Evolutionary conservation across 1,139 yeast genomes (phyloP), one percentile per base, ranked within the genome.

Genomic region (Geotrichum phurueaensis): DNA sequence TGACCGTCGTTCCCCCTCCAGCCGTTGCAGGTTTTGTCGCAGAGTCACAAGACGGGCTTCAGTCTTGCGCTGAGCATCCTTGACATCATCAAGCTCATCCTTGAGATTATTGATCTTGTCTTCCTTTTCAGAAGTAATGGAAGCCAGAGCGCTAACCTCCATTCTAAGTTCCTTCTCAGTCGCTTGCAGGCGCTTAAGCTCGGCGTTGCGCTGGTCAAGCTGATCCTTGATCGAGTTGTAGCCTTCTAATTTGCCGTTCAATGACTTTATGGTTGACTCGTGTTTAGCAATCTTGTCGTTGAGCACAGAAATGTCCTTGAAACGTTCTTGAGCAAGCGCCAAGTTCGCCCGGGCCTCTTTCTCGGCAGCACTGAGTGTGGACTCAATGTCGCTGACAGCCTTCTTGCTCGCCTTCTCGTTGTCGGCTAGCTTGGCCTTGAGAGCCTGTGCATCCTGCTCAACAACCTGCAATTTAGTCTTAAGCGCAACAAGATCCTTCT

Each of bases 71-170:
- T 60, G 58, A 2, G 53, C 18, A 5, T 52, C 57, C 31, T 54
- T 54, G 6, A 54, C 29, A 25, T 47, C 54, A 12, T 33, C 63
- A 3, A 62, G 23, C 47, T 62, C 51, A 12, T 50, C 59, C 12
- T 13, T n/a, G 6, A 68, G 56, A 20, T 63, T 64, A 18, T 50
- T 61, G 13, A 68, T 58, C 7, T 52, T 50, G 29, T 64, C 62
- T 20, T 69, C 71, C 53, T 66, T 67, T 1, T 66, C 68, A 6
- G 65, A 50, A n/a, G 65, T 52, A 25, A 60, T 52, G 2, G 66
- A 70, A 33, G 73, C 71, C n/a, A 75, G 56, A 4, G 67, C 57
- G 1, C 65, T 63, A 13, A 72, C 73, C 39, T 73, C 73, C 22
- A 68, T 68, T 20, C 67, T 67, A n/a, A 75, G 54, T 0, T 62